Base-by-base conservation (phyloP, 495 filamentous ascomycete genomes). In the Aeminium ludgeri region DNA sequence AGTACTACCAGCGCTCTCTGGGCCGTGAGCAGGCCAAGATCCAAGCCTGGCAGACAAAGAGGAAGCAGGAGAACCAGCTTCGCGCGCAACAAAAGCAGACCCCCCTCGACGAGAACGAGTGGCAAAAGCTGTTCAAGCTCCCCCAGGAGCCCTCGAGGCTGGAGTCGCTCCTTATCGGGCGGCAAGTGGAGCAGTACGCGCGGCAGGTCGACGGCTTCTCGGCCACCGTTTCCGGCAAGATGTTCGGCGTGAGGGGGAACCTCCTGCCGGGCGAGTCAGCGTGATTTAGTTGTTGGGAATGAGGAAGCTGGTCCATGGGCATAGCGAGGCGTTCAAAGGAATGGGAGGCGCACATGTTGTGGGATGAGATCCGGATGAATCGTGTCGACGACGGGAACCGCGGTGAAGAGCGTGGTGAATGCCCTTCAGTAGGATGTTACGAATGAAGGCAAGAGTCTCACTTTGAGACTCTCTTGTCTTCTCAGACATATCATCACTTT, bases 141-240 rank as follows among this genome's bases (percentile, higher is more conserved):
- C 89, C 89, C 15, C 72, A 80, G 60, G 89, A 97, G 65, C 89
- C 89, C 39, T 86, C 78, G 59, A 69, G 91, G 44, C 64, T 97
- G 49, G 89, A 96, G 65, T 79, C 74, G 44, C 77, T 97, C 69
- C 65, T 97, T 54, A 93, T 94, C 57, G 82, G 80, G 39, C 72
- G 82, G 55, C 89, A 97, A 63, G 86, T 96, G 19, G 89, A 97
- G 61, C 91, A 96, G 68, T 97, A 96, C 65, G 81, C 86, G 44
- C 79, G 84, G 65, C 87, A 95, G 67, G 76, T 96, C 38, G 89
- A 97, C 67, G 83, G 80, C n/a, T 97, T 96, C 57, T 82, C 86
- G 33, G 86, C 87, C 23, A 76, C 69, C 36, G 79, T 89, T 40
- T 89, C 78, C 38, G 73, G 82, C 20, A 97, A 96, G 78, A 95